Base-by-base conservation (phyloP, 176 grass and related monocot genomes). In the Tuctoria greenei region DNA sequence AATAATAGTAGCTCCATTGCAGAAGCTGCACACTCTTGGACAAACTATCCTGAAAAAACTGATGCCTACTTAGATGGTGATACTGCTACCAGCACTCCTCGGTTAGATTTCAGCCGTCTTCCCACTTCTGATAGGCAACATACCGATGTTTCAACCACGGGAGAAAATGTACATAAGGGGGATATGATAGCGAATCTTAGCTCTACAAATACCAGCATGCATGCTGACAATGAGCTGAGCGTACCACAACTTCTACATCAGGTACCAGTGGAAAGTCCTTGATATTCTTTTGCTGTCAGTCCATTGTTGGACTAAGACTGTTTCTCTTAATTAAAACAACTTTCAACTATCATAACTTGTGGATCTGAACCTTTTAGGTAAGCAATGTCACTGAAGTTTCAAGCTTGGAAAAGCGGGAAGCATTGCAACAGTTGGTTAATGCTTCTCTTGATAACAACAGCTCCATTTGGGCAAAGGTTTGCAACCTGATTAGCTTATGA, bases 381-480 rank as follows among this genome's bases (percentile, higher is more conserved):
- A 77, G 59, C 61, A 90, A 88, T 71, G 66, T 56, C 47, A 83
- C 73, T 68, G 80, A 93, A 79, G 77, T 64, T 78, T 88, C 90
- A 51, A 79, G 61, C 59, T 46, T 71, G 38, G 88, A 86, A 25
- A 97, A 88, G 82, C 69, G 10, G 42, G 88, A 88, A 36, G 83
- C 80, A 8, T 68, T 93, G 35, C 93, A 97, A 18, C 93, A 90
- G 60, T 86, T 97, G 69, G 45, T 88, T 74, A 83, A 76, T 85
- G 80, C 76, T 78, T 93, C 90, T 15, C 10, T 37, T n/a, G 73
- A 85, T 73, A 87, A 88, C 66, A 85, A 97, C 49, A 86, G 40
- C 26, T 93, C 86, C 67, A 75, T 90, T 74, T 93, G 93, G 90
- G 78, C 80, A 80, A 97, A 97, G 87, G 93, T 97, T 75, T 79